Conservation (phyloP, 352 stramenopile species). For the Globisporangium spiculum region DNA sequence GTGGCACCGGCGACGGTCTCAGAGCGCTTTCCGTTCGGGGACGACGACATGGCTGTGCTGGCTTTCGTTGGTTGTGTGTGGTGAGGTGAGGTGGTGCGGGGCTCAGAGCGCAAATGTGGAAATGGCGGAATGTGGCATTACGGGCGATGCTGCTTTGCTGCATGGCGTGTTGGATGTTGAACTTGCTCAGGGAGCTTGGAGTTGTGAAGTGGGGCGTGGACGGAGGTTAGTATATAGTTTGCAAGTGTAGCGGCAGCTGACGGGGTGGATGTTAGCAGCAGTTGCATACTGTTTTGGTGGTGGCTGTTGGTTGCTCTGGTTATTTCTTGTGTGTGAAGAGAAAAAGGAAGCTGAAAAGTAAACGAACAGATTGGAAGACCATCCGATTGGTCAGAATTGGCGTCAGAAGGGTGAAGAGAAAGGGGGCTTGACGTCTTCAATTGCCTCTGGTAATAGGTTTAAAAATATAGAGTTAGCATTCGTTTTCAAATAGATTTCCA, state of each 20-base stretch:
- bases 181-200: conserved; percentile 1
- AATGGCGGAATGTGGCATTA: not conserved
- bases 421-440: not conserved
- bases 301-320: not conserved
- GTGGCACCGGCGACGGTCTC: conserved; percentile 1
- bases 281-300: conserved; percentile 7
- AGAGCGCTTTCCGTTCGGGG: conserved; percentile 10
- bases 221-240: conserved; percentile 8
- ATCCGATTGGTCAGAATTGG: conserved; percentile 12
- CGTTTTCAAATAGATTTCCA: not conserved
- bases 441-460: not conserved
- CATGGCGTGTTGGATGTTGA: not conserved
- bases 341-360: conserved; percentile 12
- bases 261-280: not conserved
- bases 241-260: not conserved
- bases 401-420: not conserved
- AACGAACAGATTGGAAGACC: conserved; percentile 19
- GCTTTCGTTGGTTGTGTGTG: not conserved
- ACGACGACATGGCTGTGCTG: conserved; percentile 1
- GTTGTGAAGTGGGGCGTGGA: not conserved
- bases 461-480: not conserved
- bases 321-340: not conserved
- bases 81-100: not conserved
- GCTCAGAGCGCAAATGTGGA: conserved; percentile 10
- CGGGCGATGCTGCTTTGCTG: not conserved